A percentile compares a stretch with the other conserved stretches of the same genome.
phyloP scores from a whole-genome alignment of 176 grass and related monocot genomes.

The Areca catechu region DNA sequence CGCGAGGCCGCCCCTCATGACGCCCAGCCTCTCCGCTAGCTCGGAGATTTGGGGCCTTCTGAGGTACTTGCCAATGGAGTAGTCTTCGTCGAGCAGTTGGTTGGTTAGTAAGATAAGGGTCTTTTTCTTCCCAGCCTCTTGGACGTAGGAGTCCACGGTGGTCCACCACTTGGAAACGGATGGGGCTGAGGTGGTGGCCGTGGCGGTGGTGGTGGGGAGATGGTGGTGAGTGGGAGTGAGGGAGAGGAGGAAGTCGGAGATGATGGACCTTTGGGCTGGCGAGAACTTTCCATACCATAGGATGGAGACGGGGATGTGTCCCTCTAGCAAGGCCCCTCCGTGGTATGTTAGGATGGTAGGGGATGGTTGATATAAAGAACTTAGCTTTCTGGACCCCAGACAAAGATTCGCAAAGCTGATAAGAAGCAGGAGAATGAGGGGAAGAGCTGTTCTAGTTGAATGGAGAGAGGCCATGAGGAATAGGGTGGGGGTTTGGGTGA shows the following conservation, averaged over 20 bases:
- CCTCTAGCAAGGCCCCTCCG: conserved; percentile 46
- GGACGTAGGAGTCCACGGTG: conserved; percentile 67
- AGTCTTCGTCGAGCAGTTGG: conserved; percentile 48
- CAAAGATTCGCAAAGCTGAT: conserved; percentile 11
- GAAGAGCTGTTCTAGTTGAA: not conserved
- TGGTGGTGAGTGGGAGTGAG: conserved; percentile 31
- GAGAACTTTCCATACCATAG: conserved; percentile 87
- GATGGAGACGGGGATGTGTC: conserved; percentile 57
- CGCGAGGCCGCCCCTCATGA: conserved; percentile 39
- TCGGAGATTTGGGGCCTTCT: conserved; percentile 31
- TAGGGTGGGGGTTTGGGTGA: too few species aligned
- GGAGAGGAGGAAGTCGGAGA: conserved; percentile 70
- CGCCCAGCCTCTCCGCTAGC: conserved; percentile 52
- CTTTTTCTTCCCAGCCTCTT: conserved; percentile 32
- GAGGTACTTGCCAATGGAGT: conserved; percentile 44
- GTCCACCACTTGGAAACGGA: conserved; percentile 69
- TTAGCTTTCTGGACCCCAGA: conserved; percentile 10
- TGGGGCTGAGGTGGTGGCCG: conserved; percentile 8
- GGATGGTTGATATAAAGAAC: conserved; percentile 40
- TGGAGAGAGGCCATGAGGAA: too few species aligned
- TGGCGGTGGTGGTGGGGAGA: conserved; percentile 15
- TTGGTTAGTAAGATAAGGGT: conserved; percentile 62
- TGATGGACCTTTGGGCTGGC: conserved; percentile 45
- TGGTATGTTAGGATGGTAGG: conserved; percentile 51
- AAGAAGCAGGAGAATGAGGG: conserved; percentile 19